phyloP scores from a whole-genome alignment of 2,329 filamentous ascomycete genomes.

The Sporothrix euskadiensis region DNA sequence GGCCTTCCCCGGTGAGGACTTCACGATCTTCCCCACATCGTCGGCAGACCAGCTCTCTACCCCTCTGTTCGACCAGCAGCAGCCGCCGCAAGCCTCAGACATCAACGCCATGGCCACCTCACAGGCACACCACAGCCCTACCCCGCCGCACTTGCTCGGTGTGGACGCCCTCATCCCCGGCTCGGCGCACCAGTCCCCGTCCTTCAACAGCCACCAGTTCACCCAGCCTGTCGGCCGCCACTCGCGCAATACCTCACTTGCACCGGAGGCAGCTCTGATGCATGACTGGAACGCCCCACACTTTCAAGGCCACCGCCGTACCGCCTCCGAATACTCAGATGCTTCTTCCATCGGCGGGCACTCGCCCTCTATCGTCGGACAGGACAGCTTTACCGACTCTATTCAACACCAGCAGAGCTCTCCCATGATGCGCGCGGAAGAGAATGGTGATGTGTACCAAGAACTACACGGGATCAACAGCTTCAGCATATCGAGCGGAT shows the following conservation, averaged over 20 bases:
- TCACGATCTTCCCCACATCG: constrained; percentile 63
- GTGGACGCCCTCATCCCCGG: constrained; percentile 43
- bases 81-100: constrained; percentile 42
- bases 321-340: constrained; percentile 89
- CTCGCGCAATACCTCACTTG: constrained; percentile 58
- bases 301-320: constrained; percentile 81
- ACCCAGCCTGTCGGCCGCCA: constrained; percentile 51
- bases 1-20: constrained; percentile 56
- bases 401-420: constrained; percentile 72
- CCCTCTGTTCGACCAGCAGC: constrained; percentile 57
- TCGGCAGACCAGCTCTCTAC: constrained; percentile 61
- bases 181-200: constrained; percentile 58
- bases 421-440: constrained; percentile 74
- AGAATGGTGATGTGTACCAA: constrained; percentile 67
- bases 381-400: constrained; percentile 77
- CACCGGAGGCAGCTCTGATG: constrained; percentile 58
- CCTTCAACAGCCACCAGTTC: constrained; percentile 59
- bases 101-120: constrained; percentile 57
- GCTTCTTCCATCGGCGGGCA: constrained; percentile 76
- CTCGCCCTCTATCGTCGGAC: constrained; percentile 76
- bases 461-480: constrained; percentile 75
- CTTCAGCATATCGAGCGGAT: constrained; percentile 75
- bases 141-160: constrained; percentile 55
- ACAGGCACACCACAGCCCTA: constrained; percentile 58
- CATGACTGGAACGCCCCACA: constrained; percentile 58